Evolutionary conservation across 176 grass and related monocot genomes (phyloP).

Genomic region (Paspalum notatum): DNA sequence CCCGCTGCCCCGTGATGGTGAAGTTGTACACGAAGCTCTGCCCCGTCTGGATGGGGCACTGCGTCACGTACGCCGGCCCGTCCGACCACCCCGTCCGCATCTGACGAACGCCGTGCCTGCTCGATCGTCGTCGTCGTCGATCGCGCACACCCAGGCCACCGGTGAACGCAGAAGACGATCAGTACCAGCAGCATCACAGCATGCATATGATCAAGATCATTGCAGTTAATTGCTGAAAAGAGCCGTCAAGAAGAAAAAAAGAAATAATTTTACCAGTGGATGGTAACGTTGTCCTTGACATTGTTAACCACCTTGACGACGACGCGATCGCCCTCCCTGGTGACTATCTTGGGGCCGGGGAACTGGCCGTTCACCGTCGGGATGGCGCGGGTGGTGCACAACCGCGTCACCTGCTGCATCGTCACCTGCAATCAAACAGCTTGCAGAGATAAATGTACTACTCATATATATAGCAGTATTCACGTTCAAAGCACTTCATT

Average conservation of each 20-base stretch:
- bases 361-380: slow-evolving; percentile 70
- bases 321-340: slow-evolving; percentile 65
- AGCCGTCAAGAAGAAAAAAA: neutral
- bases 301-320: slow-evolving; percentile 68
- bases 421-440: slow-evolving; percentile 54
- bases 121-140: no score
- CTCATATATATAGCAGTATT: no score
- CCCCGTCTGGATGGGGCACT: slow-evolving; percentile 68
- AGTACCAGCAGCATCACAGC: no score
- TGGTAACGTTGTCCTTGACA: slow-evolving; percentile 61
- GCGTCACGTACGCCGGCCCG: slow-evolving; percentile 73
- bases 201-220: no score
- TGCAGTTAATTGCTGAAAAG: no score
- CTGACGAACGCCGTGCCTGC: slow-evolving; percentile 68
- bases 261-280: slow-evolving; percentile 54
- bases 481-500: no score
- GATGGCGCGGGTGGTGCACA: slow-evolving; percentile 64
- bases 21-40: slow-evolving; percentile 69
- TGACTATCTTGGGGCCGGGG: slow-evolving; percentile 59
- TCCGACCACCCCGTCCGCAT: slow-evolving; percentile 68
- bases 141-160: neutral
- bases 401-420: slow-evolving; percentile 50
- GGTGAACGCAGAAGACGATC: no score
- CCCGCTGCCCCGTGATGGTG: slow-evolving; percentile 58
- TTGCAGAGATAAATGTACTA: no score